A percentile compares a stretch with the other conserved stretches of the same genome.
These are phyloP conservation scores for Kingdonia uniflora DNA, from an alignment of 164 flowering plant genomes.

Conservation along the genomic window DNA sequence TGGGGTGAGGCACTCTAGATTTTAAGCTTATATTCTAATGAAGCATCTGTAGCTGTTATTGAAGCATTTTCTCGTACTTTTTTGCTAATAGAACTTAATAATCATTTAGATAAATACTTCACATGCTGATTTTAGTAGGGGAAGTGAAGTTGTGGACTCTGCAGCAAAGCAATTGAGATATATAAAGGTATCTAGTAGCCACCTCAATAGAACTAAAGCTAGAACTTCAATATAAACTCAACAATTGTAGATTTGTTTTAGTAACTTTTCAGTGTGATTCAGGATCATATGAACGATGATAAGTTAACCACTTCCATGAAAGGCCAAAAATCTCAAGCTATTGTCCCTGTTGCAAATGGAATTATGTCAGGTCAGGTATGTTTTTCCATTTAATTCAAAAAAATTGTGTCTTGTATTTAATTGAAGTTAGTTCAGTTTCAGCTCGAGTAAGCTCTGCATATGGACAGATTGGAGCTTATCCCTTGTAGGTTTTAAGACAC, in stretches of 20 bases:
- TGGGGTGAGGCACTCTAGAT: no score
- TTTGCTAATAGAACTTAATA: no score
- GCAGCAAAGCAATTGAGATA: conserved; percentile 28
- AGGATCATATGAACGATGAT: conserved; percentile 19
- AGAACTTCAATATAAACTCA: background rate
- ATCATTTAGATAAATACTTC: conserved; percentile 42
- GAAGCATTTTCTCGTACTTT: no score
- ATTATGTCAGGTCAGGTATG: conserved; percentile 14
- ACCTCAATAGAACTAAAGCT: conserved; percentile 1
- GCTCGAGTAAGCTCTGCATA: no score
- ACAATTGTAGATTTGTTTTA: background rate
- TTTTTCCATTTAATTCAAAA: background rate
- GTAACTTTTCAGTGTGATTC: background rate
- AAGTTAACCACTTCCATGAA: conserved; percentile 8
- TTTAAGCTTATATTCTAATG: no score
- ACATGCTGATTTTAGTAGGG: conserved; percentile 49
- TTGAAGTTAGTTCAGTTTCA: background rate
- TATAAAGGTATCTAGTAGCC: conserved; percentile 12
- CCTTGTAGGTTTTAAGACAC: no score
- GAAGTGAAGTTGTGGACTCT: conserved; percentile 40
- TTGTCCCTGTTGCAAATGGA: conserved; percentile 15
- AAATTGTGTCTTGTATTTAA: conserved; percentile 1
- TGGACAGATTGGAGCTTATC: no score
- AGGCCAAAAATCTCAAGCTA: conserved; percentile 14
- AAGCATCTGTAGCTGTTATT: no score